Percentiles rank a stretch among this genome's conserved stretches.
These are phyloP conservation scores for Coniochaeta prunicola DNA, from an alignment of 2,329 filamentous ascomycete genomes.

Conservation along the genomic window DNA sequence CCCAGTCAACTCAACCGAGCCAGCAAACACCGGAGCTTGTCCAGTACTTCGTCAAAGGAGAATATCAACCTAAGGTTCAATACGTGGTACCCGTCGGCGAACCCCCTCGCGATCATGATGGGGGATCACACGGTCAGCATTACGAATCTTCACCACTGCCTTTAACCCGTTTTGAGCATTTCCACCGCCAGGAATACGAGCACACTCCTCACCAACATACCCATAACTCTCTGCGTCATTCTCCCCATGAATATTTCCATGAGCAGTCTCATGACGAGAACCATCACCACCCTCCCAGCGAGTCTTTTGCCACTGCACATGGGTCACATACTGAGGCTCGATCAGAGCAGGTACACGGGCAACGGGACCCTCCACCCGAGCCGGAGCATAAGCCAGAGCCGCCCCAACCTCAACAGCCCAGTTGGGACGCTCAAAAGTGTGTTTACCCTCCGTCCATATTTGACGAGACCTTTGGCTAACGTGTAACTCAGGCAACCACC, in stretches of 20 bases:
- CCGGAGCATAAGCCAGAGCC: constrained; percentile 26
- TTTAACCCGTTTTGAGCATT: constrained; percentile 6
- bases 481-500: constrained; percentile 47
- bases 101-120: constrained; percentile 17
- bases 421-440: constrained; percentile 50
- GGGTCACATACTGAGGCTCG: constrained; percentile 42
- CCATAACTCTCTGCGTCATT: constrained; percentile 8
- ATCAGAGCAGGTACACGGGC: constrained; percentile 28
- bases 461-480: constrained; percentile 11
- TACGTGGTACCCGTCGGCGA: constrained; percentile 25
- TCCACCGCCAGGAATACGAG: constrained; percentile 10
- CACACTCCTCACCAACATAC: constrained; percentile 14
- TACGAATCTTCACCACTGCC: constrained; percentile 11
- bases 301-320: constrained; percentile 29
- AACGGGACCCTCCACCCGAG: constrained; percentile 24
- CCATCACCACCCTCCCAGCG: constrained; percentile 19
- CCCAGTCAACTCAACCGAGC: neutral
- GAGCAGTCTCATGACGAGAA: constrained; percentile 15
- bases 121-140: constrained; percentile 18
- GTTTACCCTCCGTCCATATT: constrained; percentile 8
- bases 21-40: constrained; percentile 28
- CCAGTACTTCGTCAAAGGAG: constrained; percentile 47
- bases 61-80: constrained; percentile 32
- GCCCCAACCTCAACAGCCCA: constrained; percentile 21
- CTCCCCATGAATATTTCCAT: constrained; percentile 8